Evolutionary conservation across 768 basidiomycete species (phyloP).

Genomic region (Auriscalpium microsporum): DNA sequence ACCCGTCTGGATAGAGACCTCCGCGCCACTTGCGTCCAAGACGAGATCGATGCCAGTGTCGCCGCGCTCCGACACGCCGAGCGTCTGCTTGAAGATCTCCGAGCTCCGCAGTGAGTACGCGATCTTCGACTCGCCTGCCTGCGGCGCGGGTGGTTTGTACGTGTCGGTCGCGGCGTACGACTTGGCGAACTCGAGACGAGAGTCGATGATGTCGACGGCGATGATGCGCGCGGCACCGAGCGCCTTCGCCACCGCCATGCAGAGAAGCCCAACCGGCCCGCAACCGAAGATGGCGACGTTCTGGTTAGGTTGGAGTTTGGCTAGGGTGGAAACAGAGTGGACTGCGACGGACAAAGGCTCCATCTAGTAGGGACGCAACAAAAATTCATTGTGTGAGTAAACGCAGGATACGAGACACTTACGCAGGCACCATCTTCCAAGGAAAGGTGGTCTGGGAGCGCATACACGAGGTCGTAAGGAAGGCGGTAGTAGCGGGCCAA

Average conservation of each 20-base stretch:
- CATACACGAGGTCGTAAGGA: conserved; percentile 78
- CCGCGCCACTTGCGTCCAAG: conserved; percentile 88
- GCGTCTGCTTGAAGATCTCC: conserved; percentile 48
- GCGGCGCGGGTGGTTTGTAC: conserved; percentile 52
- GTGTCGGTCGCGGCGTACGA: conserved; percentile 74
- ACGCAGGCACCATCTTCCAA: conserved; percentile 96
- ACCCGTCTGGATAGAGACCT: conserved; percentile 85
- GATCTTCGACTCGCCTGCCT: conserved; percentile 56
- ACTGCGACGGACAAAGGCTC: conserved; percentile 92
- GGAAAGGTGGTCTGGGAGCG: conserved; percentile 72
- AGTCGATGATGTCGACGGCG: conserved; percentile 70
- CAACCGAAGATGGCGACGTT: conserved; percentile 82
- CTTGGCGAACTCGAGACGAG: conserved; percentile 82
- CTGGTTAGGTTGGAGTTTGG: conserved; percentile 61
- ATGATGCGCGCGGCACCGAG: conserved; percentile 80
- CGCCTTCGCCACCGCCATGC: conserved; percentile 94
- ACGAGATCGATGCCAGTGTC: conserved; percentile 71
- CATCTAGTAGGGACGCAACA: conserved; percentile 42
- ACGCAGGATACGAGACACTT: conserved; percentile 9
- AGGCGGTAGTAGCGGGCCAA: conserved; percentile 79
- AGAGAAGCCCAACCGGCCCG: conserved; percentile 81
- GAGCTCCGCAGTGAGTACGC: conserved; percentile 72
- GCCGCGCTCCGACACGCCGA: conserved; percentile 68
- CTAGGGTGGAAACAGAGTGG: conserved; percentile 78
- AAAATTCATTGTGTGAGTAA: neutral